phyloP scores from a whole-genome alignment of 495 filamentous ascomycete species.

The Aspergillus panamensis region DNA sequence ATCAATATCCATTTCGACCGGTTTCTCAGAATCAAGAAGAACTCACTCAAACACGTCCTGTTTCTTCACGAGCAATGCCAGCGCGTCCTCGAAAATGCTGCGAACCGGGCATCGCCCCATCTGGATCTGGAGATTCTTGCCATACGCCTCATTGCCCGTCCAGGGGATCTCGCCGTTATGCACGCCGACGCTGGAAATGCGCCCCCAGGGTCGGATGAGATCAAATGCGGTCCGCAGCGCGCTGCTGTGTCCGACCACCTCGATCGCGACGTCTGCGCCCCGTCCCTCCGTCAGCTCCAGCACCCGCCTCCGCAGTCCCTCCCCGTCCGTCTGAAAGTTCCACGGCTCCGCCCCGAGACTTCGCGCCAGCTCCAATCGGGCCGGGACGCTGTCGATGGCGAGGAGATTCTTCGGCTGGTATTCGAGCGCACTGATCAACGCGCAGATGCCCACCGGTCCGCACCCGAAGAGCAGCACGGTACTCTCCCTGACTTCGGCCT shows the following conservation, averaged over 20 bases:
- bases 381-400: slow-evolving; percentile 74
- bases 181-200: slow-evolving; percentile 79
- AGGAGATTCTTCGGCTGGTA: slow-evolving; percentile 70
- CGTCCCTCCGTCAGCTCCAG: slow-evolving; percentile 61
- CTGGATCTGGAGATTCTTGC: slow-evolving; percentile 81
- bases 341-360: slow-evolving; percentile 73
- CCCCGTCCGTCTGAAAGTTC: slow-evolving; percentile 58
- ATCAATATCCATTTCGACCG: neutral
- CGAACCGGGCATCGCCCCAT: slow-evolving; percentile 89
- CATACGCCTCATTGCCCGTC: slow-evolving; percentile 80
- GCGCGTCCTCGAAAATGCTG: slow-evolving; percentile 26
- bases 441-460: slow-evolving; percentile 81
- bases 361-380: slow-evolving; percentile 66
- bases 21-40: neutral
- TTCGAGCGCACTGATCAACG: slow-evolving; percentile 71
- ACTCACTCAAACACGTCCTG: slow-evolving; percentile 34
- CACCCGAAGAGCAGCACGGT: slow-evolving; percentile 79
- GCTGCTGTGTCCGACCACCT: slow-evolving; percentile 76
- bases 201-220: slow-evolving; percentile 78
- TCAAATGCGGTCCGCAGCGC: slow-evolving; percentile 80
- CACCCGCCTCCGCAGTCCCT: slow-evolving; percentile 61
- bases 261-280: slow-evolving; percentile 82
- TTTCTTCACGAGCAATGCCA: slow-evolving; percentile 20
- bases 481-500: slow-evolving; percentile 53
- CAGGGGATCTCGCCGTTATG: slow-evolving; percentile 88